Base-by-base conservation (phyloP, 2,329 filamentous ascomycete species). In the Monosporascus sp. region DNA sequence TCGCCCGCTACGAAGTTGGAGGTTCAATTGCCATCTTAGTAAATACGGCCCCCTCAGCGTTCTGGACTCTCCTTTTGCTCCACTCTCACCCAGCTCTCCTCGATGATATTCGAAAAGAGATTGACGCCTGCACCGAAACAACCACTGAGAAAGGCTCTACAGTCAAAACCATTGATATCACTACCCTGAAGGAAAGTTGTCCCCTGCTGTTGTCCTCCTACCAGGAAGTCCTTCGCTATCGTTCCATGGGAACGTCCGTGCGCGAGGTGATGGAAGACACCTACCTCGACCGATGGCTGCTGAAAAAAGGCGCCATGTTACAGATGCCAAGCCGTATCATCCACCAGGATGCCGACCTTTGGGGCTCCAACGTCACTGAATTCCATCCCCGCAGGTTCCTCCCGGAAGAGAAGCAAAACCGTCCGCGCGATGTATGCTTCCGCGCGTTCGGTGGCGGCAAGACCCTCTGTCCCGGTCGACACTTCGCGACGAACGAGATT, bases 51-150 rank as follows among this genome's bases (percentile, higher is more conserved):
- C 70, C 72, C 0, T 61, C 72, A 0, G 53, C 67, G 0, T 76
- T 76, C 57, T 77, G 74, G 75, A 63, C 70, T 9, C 51, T 75
- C 1, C 68, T 70, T 24, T 62, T 72, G 16, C 57, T 76, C 11
- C 62, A 69, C 54, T 58, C 54, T 17, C 43, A 71, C 26, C 62
- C 66, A 0, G 45, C 48, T 1, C 58, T 70, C 1, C 61, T 74
- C 2, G 40, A 52, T 5, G 63, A 63, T 3, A 65, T 71, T 44
- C 66, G 73, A 24, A 51, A 68, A 22, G 63, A 71, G 48, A 49
- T 63, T 20, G 59, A 64, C 40, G 56, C 55, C 7, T 60, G 61
- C 34, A 64, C 51, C 8, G 49, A 58, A 48, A 56, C 53, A 11
- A 48, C 24, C 17, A 54, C 45, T 27, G 41, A 55, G 20, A 50